Evolutionary conservation across 2,329 filamentous ascomycete genomes (phyloP), one percentile per base, ranked within the genome.

Genomic region (Fusarium burgessii): DNA sequence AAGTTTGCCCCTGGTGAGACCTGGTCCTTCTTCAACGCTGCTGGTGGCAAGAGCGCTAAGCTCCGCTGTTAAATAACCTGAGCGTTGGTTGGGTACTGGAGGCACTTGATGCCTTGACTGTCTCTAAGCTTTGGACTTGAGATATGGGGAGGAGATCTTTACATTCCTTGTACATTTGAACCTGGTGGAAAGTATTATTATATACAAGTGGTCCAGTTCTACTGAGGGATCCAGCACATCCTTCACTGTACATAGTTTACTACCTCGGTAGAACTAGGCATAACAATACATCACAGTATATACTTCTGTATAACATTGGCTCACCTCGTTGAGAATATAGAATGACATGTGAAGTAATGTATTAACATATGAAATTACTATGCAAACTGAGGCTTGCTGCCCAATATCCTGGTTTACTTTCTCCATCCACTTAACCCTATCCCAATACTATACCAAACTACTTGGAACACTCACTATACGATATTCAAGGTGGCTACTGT

Each of bases 1-100:
- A 65, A 61, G 62, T 74, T 70, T 8, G 70, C 71, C 35, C 68
- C 72, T 41, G 58, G 55, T 27, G 72, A 75, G 58, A 75, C 72
- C 18, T 75, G 73, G 73, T 58, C 29, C 7, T 78, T 78, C 74
- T 78, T 78, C 59, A 65, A 65, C 25, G 62, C 60, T 7, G 62
- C 62, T 17, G 60, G 29, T 49, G 49, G 62, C 3, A 62, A 18
- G 15, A 64, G 59, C 38, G 62, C 62, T 15, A 46, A 32, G 10
- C 49, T 54, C n/a, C 59, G 62, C 11, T 58, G 10, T 15, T 64
- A 65, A 47, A 29, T 36, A 41, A 7, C 4, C 5, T 12, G 13
- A 50, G 20, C 1, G 1, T 15, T 25, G 3, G 17, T 9, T 7
- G 4, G 3, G 0, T 4, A 23, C 14, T 2, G 17, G 20, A 6